Evolutionary conservation across 2,329 filamentous ascomycete species (phyloP), one percentile per base, ranked within the genome.

Genomic region (Aureobasidium subglaciale): DNA sequence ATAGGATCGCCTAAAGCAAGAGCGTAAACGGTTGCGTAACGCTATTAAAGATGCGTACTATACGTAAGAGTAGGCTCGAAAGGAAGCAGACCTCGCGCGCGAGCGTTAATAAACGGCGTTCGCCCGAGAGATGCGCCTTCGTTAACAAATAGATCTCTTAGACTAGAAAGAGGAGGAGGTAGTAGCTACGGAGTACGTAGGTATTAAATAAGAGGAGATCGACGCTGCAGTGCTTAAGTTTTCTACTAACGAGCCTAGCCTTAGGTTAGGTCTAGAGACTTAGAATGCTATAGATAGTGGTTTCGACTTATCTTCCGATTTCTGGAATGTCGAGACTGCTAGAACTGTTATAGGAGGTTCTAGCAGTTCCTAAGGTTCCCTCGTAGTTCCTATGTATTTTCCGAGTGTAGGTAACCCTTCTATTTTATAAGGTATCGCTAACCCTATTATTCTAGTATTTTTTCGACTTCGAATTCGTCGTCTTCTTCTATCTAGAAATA

Each of bases 341-440:
- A 27, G 41, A 45, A 45, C 41, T 27, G 41, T 15, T 20, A 16
- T 20, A 30, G 15, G n/a, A 45, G 24, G 4, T 25, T 45, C 41
- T 20, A 22, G 37, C 9, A 52, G 48, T 52, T 52, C n/a, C 3
- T 52, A 40, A 52, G 48, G 24, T 52, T 16, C 18, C 25, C 13
- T 30, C 10, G 4, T 52, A 29, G 48, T 52, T 52, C 24, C 48
- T 29, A 52, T 13, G 48, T 52, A 24, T 52, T 52, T 25, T 52
- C 34, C 15, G 8, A 40, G 30, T 52, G 22, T 52, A 20, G 34
- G 48, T 52, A 52, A 18, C 48, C 48, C 8, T 52, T 52, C 46
- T 7, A 50, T 50, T 50, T 50, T 27, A 50, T 27, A 50, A 50
- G 32, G 46, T 50, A 50, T 50, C 24, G 24, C 48, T 52, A 20